Base-by-base conservation (phyloP, 108 stramenopile species). In the Heterococcus sp. region DNA sequence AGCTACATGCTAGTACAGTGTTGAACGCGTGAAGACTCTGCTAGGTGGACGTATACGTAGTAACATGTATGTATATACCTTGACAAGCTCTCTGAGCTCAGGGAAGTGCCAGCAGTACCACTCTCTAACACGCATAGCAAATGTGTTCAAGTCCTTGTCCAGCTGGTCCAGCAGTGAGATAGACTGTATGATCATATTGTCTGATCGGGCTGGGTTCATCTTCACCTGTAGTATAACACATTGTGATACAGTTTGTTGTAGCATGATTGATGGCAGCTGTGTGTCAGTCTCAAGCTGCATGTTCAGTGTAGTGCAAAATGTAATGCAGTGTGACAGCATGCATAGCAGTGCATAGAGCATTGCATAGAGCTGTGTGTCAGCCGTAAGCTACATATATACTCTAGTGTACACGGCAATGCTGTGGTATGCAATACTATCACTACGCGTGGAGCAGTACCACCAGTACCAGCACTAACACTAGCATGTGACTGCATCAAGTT, bases 81-180 rank as follows among this genome's bases (percentile, higher is more conserved):
- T 84, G 28, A 86, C 86, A 30, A 87, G 71, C 32, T 94, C 93
- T 65, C 91, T 89, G 38, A 99, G 89, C 88, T 99, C 99, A 26
- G 99, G 99, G 79, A 99, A 99, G 89, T 99, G 99, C 97, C 97
- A 99, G 70, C 90, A 91, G 89, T 98, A 97, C 99, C 99, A 99
- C 87, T 99, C 99, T 11, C 94, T 86, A 36, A 97, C 94, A 40
- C 99, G 89, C 99, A 99, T 99, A 66, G 97, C 96, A 87, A 97
- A 97, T 32, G 97, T 98, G 85, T 99, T 99, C 27, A 98, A 76
- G 86, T 99, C 99, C 90, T 99, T 99, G 84, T 99, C 99, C 90
- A 99, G 89, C 85, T 98, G 96, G 90, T 99, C 99, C 73, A 99
- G 88, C 4, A 99, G 90, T 78, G 93, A 96, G 88, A 98, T 99